Base-by-base conservation (phyloP, 345 rosid genomes). In the Boechera stricta region DNA sequence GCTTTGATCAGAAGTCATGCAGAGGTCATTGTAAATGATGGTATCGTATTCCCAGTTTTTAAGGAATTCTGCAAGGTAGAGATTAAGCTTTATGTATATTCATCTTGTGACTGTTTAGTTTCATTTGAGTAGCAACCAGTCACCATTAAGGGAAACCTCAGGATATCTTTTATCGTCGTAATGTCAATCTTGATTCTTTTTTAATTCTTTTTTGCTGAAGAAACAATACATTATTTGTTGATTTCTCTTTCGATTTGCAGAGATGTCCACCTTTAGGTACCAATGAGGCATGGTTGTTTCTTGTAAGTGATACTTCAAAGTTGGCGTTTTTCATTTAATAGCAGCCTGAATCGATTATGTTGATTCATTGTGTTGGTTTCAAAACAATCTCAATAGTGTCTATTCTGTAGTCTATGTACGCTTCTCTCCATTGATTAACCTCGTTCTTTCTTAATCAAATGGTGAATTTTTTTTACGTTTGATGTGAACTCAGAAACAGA, bases 61-160 rank as follows among this genome's bases (percentile, higher is more conserved):
- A 72, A 85, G 85, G 85, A 84, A 68, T 80, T 72, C 71, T 94
- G 98, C 84, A 90, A 88, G 98, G 98, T 94, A 78, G 52, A n/a
- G 28, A 60, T 44, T 41, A 52, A 47, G 58, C 64, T 39, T 51
- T 48, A 33, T 5, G 26, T 72, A 33, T 42, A 28, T 38, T 64
- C 42, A 21, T 6, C 47, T 61, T 2, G 24, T 56, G 38, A 55
- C 58, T 63, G 31, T 39, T 21, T 61, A 48, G 45, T 47, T 67
- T 64, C 38, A 63, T 71, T 21, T 64, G 55, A 63, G 65, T 63
- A 10, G 65, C 38, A 41, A 52, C 66, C 36, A 41, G 42, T 38
- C 62, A 38, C 32, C 26, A 54, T 64, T 64, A 57, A 13, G 48
- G 0, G 10, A 60, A 48, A 35, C 31, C 8, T 61, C 16, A 48